Percentiles rank a stretch among this genome's conserved stretches.
Evolutionary conservation across 306 rosid species (phyloP).

Genomic region (Gastrolobium villosum): DNA sequence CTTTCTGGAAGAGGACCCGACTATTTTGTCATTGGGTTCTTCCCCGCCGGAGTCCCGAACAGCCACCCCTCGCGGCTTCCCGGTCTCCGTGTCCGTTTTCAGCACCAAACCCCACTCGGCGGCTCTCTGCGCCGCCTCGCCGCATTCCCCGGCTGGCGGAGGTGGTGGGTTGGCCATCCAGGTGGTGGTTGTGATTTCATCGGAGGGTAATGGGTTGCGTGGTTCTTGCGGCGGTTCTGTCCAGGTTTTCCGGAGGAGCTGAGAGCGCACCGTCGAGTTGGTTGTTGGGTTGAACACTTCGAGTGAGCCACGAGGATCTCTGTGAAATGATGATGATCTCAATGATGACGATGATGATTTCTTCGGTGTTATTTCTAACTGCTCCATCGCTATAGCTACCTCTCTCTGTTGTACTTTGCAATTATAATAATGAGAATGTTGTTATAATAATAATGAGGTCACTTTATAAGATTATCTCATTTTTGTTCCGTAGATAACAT

Average conservation of each 20-base stretch:
- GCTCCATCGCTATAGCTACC: conserved; percentile 53
- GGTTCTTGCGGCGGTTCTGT: conserved; percentile 45
- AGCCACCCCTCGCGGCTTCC: conserved; percentile 80
- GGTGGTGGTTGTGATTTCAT: conserved; percentile 66
- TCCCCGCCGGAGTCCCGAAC: conserved; percentile 81
- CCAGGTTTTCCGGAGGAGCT: conserved; percentile 66
- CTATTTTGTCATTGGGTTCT: conserved; percentile 50
- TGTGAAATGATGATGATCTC: conserved; percentile 64
- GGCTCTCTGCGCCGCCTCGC: conserved; percentile 77
- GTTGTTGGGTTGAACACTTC: conserved; percentile 81
- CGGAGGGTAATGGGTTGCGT: conserved; percentile 41
- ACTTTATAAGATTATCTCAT: neutral
- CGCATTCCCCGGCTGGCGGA: conserved; percentile 43
- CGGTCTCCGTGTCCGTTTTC: conserved; percentile 82
- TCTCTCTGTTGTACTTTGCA: conserved; percentile 39
- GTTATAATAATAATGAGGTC: neutral
- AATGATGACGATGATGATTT: conserved; percentile 52
- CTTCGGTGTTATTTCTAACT: conserved; percentile 50
- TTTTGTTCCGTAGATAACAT: neutral
- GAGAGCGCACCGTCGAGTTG: conserved; percentile 50
- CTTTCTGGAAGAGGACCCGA: conserved; percentile 53
- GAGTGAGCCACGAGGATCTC: conserved; percentile 89
- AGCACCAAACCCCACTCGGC: conserved; percentile 97
- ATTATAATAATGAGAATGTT: neutral
- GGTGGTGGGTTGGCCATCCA: conserved; percentile 77